phyloP scores from a whole-genome alignment of 1,139 yeast genomes.

The Debaryomyces robertsiae region DNA sequence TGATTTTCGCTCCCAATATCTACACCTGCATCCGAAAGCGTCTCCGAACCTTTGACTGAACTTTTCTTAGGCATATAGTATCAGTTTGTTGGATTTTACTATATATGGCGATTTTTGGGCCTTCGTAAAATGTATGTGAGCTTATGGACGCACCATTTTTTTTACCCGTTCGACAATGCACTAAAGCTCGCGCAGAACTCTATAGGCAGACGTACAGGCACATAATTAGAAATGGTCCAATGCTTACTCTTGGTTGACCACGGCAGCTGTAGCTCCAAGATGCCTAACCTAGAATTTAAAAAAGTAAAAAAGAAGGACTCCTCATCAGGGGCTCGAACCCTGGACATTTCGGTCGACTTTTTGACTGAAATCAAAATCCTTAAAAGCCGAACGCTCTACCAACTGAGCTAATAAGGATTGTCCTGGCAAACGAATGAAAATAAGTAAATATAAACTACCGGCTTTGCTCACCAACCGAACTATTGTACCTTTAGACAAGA shows the following conservation, averaged over 20 bases:
- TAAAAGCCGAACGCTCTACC: slow-evolving; percentile 15
- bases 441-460: too few relatives aligned
- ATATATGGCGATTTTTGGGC: not conserved
- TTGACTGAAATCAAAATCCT: slow-evolving; percentile 12
- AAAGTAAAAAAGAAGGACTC: slow-evolving; percentile 12
- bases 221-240: too few relatives aligned
- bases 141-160: not conserved
- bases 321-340: slow-evolving; percentile 15
- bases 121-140: not conserved
- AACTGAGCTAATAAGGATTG: slow-evolving; percentile 14
- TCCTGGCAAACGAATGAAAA: not conserved
- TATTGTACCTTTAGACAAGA: too few relatives aligned
- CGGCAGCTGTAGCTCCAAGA: too few relatives aligned
- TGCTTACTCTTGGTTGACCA: too few relatives aligned
- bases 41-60: not conserved
- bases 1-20: not conserved
- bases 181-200: too few relatives aligned
- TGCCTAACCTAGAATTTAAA: too few relatives aligned
- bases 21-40: not conserved
- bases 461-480: too few relatives aligned
- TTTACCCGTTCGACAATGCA: not conserved
- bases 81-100: not conserved
- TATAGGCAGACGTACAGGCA: too few relatives aligned
- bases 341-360: slow-evolving; percentile 14
- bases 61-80: slow-evolving; percentile 4